Evolutionary conservation across 1,139 yeast species (phyloP).

Genomic region (Kluyveromyces sp.): DNA sequence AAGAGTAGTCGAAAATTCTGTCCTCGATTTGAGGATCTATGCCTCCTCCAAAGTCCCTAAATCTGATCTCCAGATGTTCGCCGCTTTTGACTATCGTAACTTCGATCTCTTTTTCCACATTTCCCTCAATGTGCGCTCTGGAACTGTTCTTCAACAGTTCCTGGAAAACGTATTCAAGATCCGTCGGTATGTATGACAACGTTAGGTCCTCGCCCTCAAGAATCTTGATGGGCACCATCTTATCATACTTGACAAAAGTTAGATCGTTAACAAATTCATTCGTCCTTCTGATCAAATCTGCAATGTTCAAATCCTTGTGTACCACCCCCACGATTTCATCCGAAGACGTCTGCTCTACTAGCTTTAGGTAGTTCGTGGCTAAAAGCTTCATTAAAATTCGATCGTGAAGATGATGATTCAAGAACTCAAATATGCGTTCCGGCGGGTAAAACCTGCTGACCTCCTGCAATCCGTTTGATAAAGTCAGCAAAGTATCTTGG

Average conservation of each 20-base stretch:
- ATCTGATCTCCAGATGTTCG: conserved; percentile 50
- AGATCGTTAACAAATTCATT: conserved; percentile 76
- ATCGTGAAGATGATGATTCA: conserved; percentile 75
- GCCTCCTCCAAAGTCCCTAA: conserved; percentile 88
- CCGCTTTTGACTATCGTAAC: conserved; percentile 53
- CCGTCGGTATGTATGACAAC: conserved; percentile 79
- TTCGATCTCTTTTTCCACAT: conserved; percentile 51
- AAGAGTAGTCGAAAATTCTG: conserved; percentile 78
- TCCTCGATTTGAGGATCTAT: conserved; percentile 58
- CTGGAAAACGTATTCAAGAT: conserved; percentile 76
- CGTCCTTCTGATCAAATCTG: conserved; percentile 52
- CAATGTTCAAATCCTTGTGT: conserved; percentile 54
- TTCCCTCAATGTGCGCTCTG: conserved; percentile 75
- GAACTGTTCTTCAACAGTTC: conserved; percentile 85
- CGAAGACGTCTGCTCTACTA: conserved; percentile 38
- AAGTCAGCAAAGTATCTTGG: conserved; percentile 70
- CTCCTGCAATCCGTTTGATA: conserved; percentile 80
- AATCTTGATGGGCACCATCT: conserved; percentile 52
- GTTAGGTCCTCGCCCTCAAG: conserved; percentile 44
- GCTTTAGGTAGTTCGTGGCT: conserved; percentile 74
- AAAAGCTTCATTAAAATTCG: conserved; percentile 78
- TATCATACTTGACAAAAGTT: conserved; percentile 75
- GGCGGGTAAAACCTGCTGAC: conserved; percentile 49
- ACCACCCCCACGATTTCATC: conserved; percentile 57
- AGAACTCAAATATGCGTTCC: conserved; percentile 48